Percentiles rank a stretch among this genome's conserved stretches.
Conservation (phyloP, 495 filamentous ascomycete genomes). For the Jackrogersella minutella region DNA sequence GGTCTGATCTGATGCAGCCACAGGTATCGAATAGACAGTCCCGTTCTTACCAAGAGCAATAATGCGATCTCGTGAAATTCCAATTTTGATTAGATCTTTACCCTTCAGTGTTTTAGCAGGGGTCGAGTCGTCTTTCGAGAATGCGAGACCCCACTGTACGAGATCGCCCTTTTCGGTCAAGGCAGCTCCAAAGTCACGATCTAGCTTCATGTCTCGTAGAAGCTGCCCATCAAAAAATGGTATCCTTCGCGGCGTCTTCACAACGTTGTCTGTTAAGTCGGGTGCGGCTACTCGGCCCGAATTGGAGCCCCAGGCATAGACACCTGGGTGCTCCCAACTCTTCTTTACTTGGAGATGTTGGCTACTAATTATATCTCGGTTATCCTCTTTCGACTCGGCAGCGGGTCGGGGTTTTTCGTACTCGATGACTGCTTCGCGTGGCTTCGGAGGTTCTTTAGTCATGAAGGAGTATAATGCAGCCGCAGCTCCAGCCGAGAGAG, state of each 20-base stretch:
- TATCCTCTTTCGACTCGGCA: slow-evolving; percentile 67
- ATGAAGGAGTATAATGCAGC: slow-evolving; percentile 33
- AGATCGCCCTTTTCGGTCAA: slow-evolving; percentile 89
- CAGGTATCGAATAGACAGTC: slow-evolving; percentile 85
- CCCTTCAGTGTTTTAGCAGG: slow-evolving; percentile 80
- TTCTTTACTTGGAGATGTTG: slow-evolving; percentile 86
- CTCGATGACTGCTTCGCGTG: slow-evolving; percentile 55
- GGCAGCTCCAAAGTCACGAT: slow-evolving; percentile 83
- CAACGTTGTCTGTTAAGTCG: slow-evolving; percentile 73
- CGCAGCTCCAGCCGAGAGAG: slow-evolving; percentile 29
- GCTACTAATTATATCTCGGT: slow-evolving; percentile 73
- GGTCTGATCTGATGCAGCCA: slow-evolving; percentile 73
- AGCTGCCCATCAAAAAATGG: slow-evolving; percentile 85
- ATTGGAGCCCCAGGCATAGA: slow-evolving; percentile 95
- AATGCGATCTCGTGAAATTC: slow-evolving; percentile 81
- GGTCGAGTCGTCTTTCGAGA: slow-evolving; percentile 55
- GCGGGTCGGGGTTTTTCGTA: slow-evolving; percentile 68
- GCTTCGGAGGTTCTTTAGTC: slow-evolving; percentile 27
- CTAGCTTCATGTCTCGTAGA: slow-evolving; percentile 87
- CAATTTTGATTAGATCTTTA: slow-evolving; percentile 76
- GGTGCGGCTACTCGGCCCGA: slow-evolving; percentile 84
- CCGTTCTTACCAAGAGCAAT: slow-evolving; percentile 80
- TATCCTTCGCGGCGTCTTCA: slow-evolving; percentile 83
- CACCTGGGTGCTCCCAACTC: slow-evolving; percentile 87
- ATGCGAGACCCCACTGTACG: slow-evolving; percentile 89